Base-by-base conservation (phyloP, 129 eudicot genomes). In the Logfia minima region DNA sequence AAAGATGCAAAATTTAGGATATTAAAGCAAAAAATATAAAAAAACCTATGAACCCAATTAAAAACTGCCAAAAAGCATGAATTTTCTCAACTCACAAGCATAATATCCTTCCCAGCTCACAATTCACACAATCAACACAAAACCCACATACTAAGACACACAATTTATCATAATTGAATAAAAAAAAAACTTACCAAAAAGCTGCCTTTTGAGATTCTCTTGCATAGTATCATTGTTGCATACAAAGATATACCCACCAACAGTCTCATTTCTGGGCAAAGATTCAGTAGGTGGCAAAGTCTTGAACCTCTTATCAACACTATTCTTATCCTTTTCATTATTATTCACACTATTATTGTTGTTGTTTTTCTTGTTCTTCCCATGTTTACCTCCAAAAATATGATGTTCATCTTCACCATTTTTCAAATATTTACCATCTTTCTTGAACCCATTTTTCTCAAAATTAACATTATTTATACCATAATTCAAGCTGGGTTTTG, bases 211-310 rank as follows among this genome's bases (percentile, higher is more conserved):
- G 79, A 95, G 97, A 79, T 95, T 95, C 84, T 95, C 99, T 43
- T 87, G 89, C 99, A 95, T 95, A 22, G 99, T 95, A 71, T 95
- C 99, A 75, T 95, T 95, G 80, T 95, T 95, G 85, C 99, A 95
- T 31, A 95, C 97, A 56, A 95, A 94, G 3, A 95, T 91, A 88
- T 95, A 95, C 0, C 99, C 99, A 43, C 99, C 99, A 22, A 95
- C 88, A 0, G 96, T 92, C 86, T 95, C 97, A 76, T 95, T 91
- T 75, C 96, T 95, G 5, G 99, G 99, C 88, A 95, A 70, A 43
- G 97, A 83, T 58, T 95, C 99, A 3, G 92, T 74, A 1, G 99
- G 86, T 45, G 99, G 99, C 77, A 95, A 69, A 31, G 97, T 91
- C 94, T 95, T 95, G 80, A 95, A 95, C 87, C 97, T 85, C 84